These are phyloP conservation scores for Camellia granthamiana DNA, from an alignment of 148 eudicot genomes.

Conservation along the genomic window DNA sequence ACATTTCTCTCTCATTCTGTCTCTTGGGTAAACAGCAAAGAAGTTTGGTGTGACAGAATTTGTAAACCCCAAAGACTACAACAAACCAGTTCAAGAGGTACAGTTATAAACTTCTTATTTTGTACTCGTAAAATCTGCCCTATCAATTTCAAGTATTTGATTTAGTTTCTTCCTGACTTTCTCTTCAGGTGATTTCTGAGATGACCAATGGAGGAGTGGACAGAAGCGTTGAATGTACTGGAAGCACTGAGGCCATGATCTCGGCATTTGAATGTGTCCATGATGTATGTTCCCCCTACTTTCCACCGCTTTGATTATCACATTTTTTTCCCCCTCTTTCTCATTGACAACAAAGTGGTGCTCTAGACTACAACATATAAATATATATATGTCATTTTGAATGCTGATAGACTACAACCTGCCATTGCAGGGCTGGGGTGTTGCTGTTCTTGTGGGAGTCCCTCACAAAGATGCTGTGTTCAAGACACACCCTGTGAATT, in stretches of 20 bases:
- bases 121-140: background rate
- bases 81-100: constrained; percentile 66
- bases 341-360: too few relatives aligned
- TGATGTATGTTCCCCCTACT: constrained; percentile 44
- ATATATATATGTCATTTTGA: too few relatives aligned
- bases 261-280: constrained; percentile 89
- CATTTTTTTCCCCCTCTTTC: too few relatives aligned
- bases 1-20: too few relatives aligned
- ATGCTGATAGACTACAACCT: background rate
- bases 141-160: background rate
- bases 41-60: constrained; percentile 73
- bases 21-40: constrained; percentile 42
- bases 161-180: background rate
- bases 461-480: constrained; percentile 76
- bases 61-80: constrained; percentile 64
- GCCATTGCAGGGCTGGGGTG: constrained; percentile 79
- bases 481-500: constrained; percentile 67
- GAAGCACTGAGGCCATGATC: constrained; percentile 66
- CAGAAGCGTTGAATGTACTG: constrained; percentile 67
- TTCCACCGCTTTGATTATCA: background rate
- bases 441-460: constrained; percentile 75
- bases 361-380: too few relatives aligned
- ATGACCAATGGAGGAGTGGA: constrained; percentile 82
- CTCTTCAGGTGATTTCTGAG: constrained; percentile 46
- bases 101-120: background rate